phyloP scores from a whole-genome alignment of 306 rosid genomes.

The Argentina anserina region DNA sequence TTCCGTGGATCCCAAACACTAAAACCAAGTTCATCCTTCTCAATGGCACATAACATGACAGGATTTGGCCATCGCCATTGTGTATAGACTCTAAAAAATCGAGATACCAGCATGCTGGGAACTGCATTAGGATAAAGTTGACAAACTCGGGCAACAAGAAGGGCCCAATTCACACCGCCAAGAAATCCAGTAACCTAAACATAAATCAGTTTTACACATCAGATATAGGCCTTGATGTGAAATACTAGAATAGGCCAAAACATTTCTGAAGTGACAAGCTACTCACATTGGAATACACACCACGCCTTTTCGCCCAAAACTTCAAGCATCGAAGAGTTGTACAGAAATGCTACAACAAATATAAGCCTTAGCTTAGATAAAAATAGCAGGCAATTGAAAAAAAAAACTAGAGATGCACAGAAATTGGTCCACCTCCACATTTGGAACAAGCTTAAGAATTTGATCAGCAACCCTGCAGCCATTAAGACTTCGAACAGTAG shows the following conservation, averaged over 20 bases:
- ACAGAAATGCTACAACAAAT: slow-evolving; percentile 63
- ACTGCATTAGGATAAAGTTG: slow-evolving; percentile 94
- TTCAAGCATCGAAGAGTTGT: slow-evolving; percentile 69
- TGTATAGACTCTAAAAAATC: slow-evolving; percentile 88
- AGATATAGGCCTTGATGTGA: background rate
- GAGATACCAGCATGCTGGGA: slow-evolving; percentile 91
- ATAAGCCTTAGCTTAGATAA: background rate
- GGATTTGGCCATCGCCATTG: slow-evolving; percentile 99
- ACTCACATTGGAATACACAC: slow-evolving; percentile 93
- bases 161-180: slow-evolving; percentile 97
- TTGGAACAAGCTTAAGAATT: slow-evolving; percentile 86
- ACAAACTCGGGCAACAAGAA: slow-evolving; percentile 85
- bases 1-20: slow-evolving; percentile 88
- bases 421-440: slow-evolving; percentile 58
- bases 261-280: background rate
- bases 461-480: slow-evolving; percentile 97
- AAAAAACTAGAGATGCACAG: slow-evolving; percentile 1
- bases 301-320: slow-evolving; percentile 93
- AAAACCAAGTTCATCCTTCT: slow-evolving; percentile 79
- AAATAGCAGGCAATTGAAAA: background rate
- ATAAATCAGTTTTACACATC: slow-evolving; percentile 1
- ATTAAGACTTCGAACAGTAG: slow-evolving; percentile 91
- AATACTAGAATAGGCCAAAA: background rate
- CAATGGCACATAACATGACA: slow-evolving; percentile 87
- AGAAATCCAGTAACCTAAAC: slow-evolving; percentile 88